Evolutionary conservation across 2,329 filamentous ascomycete species (phyloP), one percentile per base, ranked within the genome.

Genomic region (Reticulascus tulasneorum): DNA sequence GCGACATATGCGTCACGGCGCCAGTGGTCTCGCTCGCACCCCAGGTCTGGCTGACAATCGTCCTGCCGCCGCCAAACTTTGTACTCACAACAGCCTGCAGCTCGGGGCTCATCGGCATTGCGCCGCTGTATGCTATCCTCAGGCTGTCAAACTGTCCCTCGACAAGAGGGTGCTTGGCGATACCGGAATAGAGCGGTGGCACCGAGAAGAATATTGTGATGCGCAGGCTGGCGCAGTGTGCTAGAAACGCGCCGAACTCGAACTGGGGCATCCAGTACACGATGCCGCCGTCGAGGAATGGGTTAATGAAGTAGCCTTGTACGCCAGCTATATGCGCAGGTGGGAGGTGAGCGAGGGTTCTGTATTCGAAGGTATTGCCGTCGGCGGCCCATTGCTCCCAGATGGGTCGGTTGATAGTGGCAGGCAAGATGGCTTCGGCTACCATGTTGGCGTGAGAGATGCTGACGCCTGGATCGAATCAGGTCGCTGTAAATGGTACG

Each of bases 401-500:
- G n/a, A n/a, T n/a, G n/a, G n/a, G n/a, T n/a, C n/a, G n/a, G n/a
- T n/a, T n/a, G n/a, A n/a, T n/a, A n/a, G n/a, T n/a, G n/a, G n/a
- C n/a, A n/a, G n/a, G n/a, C n/a, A n/a, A n/a, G n/a, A n/a, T n/a
- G n/a, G n/a, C n/a, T n/a, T n/a, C n/a, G n/a, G n/a, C n/a, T n/a
- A 38, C 35, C 10, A 45, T 29, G 27, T 42, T 45, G 11, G 30
- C 26, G 33, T 42, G 42, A 12, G 38, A 38, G 3, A 45, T 24
- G 20, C 32, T 32, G 13, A 45, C 34, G n/a, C n/a, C n/a, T n/a
- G n/a, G n/a, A n/a, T n/a, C n/a, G n/a, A n/a, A n/a, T n/a, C n/a
- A n/a, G n/a, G n/a, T n/a, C n/a, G n/a, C n/a, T n/a, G n/a, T n/a
- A n/a, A n/a, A n/a, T n/a, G n/a, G n/a, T n/a, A n/a, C n/a, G n/a